Base-by-base conservation (phyloP, 768 basidiomycete species). In the Hypholoma fasciculare region DNA sequence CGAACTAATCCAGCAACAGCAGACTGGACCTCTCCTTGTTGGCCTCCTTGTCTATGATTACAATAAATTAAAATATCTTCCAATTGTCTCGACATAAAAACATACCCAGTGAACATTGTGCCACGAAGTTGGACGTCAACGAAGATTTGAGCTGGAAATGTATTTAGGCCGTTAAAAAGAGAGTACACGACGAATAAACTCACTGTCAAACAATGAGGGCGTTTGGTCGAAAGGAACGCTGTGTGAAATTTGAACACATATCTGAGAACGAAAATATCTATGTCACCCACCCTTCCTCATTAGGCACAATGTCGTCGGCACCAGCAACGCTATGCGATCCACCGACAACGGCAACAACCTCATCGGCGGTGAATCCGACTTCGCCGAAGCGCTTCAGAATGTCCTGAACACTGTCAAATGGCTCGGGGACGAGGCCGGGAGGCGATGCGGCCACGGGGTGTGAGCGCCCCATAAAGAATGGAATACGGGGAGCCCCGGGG, bases 1-100 rank as follows among this genome's bases (percentile, higher is more conserved):
- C 79, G 76, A 26, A 82, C 65, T 57, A 76, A 75, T 23, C 79
- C 77, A 23, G 59, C 61, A 30, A 80, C 65, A 8, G 77, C 71
- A 1, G 77, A 74, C 52, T 70, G 46, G 7, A 74, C 74, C 60
- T 80, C 76, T 49, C 78, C 78, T 36, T 67, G 57, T 58, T 74
- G 75, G 17, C 67, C 68, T 30, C 67, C 70, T n/a, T 69, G 70
- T 12, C 79, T 76, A 49, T 48, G 56, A 57, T 11, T 11, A 36
- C 17, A 37, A 13, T 58, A 36, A 19, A 38, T 17, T 9, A 14
- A 9, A 37, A 26, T 19, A 5, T 23, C 4, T 6, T 51, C 23
- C 4, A 23, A 23, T 37, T 17, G 5, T 23, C 13, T 9, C 3
- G 23, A 12, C 11, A 44, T 7, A 49, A 9, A 23, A 1, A 47